Base-by-base conservation (phyloP, 2,329 filamentous ascomycete genomes). In the Atkinsonella texensis region DNA sequence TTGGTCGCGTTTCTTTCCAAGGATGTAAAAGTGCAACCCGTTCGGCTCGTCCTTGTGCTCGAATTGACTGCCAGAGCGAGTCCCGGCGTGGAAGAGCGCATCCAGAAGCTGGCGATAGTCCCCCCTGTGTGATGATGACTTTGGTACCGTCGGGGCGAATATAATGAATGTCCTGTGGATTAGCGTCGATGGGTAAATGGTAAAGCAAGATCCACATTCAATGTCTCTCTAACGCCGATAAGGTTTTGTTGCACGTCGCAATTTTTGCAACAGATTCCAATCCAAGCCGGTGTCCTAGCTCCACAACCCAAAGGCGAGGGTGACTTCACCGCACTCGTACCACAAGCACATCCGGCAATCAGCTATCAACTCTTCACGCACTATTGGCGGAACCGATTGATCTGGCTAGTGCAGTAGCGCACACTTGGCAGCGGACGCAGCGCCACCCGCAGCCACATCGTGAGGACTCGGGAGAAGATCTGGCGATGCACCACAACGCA, bases 31-130 rank as follows among this genome's bases (percentile, higher is more conserved):
- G 54, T 77, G 74, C 46, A 78, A 55, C 2, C 66, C 58, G 51
- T 78, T 79, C 3, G 68, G 60, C 56, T 65, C 61, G 55, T 79
- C 75, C 7, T 70, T 59, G 55, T 70, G 67, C 61, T 78, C 75
- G 51, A 63, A 77, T 58, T 74, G 56, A 32, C 73, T 76, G 5
- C 74, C 74, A 0, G 73, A 76, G 17, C 72, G 63, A 0, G 74
- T 76, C 11, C 75, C 75, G 0, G 74, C 74, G 56, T 79, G 74
- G 65, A 78, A 79, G 15, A 79, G 63, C 2, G 75, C 75, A 54
- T 79, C 75, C 1, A 71, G 69, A 0, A 79, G 61, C 56, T 79
- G 75, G 6, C 75, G 67, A 57, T 77, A 78, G 58, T 79, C 75
- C 17, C 75, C 75, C 75, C 33, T 77, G 61, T 3, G 71, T 74